Percentiles rank a stretch among this genome's conserved stretches.
phyloP scores from a whole-genome alignment of 176 grass and related monocot genomes.

The Zoysia pacifica region DNA sequence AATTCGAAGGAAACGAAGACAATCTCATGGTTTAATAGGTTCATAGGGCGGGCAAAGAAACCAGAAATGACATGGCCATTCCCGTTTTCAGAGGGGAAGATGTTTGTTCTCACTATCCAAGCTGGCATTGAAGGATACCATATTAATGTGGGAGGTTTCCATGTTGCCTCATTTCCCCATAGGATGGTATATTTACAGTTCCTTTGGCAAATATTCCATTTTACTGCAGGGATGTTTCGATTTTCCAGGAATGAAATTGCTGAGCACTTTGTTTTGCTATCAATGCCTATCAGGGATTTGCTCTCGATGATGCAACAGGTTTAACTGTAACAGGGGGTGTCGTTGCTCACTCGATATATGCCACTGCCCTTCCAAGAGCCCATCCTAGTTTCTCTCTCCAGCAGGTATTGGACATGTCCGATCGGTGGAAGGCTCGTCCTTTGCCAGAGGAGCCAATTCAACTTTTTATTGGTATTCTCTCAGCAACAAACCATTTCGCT shows the following conservation, averaged over 20 bases:
- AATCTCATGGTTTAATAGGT: constrained; percentile 83
- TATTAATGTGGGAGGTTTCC: constrained; percentile 70
- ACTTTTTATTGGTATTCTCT: constrained; percentile 86
- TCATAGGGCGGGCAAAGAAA: constrained; percentile 86
- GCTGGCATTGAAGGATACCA: constrained; percentile 82
- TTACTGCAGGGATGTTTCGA: not conserved
- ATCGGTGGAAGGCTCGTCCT: constrained; percentile 72
- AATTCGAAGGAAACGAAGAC: constrained; percentile 63
- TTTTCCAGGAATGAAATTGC: not conserved
- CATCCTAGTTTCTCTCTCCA: constrained; percentile 88
- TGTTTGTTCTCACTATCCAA: constrained; percentile 91
- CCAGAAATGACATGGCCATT: constrained; percentile 94
- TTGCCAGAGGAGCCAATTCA: constrained; percentile 53
- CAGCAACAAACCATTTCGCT: constrained; percentile 86
- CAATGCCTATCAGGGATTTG: constrained; percentile 63
- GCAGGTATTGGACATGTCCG: constrained; percentile 75
- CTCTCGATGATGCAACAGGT: constrained; percentile 86
- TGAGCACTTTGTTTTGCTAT: constrained; percentile 3
- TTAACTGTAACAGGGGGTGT: constrained; percentile 69
- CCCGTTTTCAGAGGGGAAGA: constrained; percentile 74
- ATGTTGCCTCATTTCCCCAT: constrained; percentile 86
- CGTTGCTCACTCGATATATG: constrained; percentile 70
- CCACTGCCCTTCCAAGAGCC: constrained; percentile 72
- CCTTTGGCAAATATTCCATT: constrained; percentile 16
- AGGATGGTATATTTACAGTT: constrained; percentile 55